These are phyloP conservation scores for Ustanciosporium gigantosporum DNA, from an alignment of 1,284 basidiomycete species.

Conservation along the genomic window DNA sequence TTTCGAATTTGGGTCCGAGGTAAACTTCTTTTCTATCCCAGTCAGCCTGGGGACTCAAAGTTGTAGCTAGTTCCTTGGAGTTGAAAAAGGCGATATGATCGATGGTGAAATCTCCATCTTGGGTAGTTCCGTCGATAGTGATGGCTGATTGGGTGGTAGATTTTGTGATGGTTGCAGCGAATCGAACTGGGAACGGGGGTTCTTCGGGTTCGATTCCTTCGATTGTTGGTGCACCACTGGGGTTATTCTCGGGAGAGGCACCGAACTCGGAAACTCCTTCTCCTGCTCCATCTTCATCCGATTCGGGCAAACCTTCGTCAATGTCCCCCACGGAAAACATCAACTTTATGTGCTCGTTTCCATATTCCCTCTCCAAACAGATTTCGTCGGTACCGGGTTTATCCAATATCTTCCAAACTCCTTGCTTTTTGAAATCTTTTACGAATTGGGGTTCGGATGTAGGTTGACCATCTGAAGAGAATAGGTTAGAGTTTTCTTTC, in stretches of 20 bases:
- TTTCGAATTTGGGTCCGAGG: slow-evolving; percentile 91
- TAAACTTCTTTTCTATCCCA: slow-evolving; percentile 89
- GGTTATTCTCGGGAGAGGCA: slow-evolving; percentile 58
- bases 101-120: slow-evolving; percentile 76
- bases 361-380: slow-evolving; percentile 77
- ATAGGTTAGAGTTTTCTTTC: slow-evolving; percentile 65
- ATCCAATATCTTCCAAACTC: slow-evolving; percentile 81
- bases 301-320: slow-evolving; percentile 11
- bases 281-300: neutral
- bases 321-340: slow-evolving; percentile 57
- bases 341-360: slow-evolving; percentile 72
- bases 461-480: slow-evolving; percentile 42
- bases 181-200: slow-evolving; percentile 71
- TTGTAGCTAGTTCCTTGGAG: slow-evolving; percentile 73
- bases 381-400: slow-evolving; percentile 79
- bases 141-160: slow-evolving; percentile 61
- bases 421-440: slow-evolving; percentile 73
- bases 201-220: slow-evolving; percentile 34
- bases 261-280: no score
- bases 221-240: slow-evolving; percentile 41
- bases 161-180: slow-evolving; percentile 82
- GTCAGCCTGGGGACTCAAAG: slow-evolving; percentile 83
- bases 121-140: slow-evolving; percentile 62
- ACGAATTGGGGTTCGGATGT: slow-evolving; percentile 74
- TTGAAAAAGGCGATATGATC: slow-evolving; percentile 88